phyloP scores from a whole-genome alignment of 140 eudicot species.

The Stevia rebaudiana region DNA sequence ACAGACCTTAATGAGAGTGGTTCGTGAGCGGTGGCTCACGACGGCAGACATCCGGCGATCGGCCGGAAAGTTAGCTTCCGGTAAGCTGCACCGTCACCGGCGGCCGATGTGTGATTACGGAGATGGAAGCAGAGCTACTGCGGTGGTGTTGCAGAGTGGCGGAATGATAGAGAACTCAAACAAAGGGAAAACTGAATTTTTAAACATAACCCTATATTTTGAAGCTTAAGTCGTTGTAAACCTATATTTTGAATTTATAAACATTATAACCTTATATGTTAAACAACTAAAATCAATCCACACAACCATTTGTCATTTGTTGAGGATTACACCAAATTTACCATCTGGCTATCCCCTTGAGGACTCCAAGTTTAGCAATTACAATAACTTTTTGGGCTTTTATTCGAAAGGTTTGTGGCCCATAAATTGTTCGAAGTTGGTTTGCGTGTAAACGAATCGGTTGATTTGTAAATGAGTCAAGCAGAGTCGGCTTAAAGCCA shows the following conservation, averaged over 20 bases:
- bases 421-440: too few relatives aligned
- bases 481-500: too few relatives aligned
- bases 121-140: constrained; percentile 19
- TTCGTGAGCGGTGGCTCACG: constrained; percentile 35
- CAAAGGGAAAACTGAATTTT: constrained; percentile 6
- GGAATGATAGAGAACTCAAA: constrained; percentile 19
- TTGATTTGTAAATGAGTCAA: too few relatives aligned
- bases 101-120: constrained; percentile 8
- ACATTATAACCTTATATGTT: neutral
- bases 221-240: neutral
- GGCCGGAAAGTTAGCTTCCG: constrained; percentile 20
- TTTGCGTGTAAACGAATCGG: too few relatives aligned
- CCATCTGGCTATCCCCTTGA: too few relatives aligned
- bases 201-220: constrained; percentile 3
- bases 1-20: constrained; percentile 38
- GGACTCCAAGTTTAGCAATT: too few relatives aligned
- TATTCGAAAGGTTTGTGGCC: too few relatives aligned
- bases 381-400: too few relatives aligned
- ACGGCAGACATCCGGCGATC: constrained; percentile 54
- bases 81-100: constrained; percentile 23
- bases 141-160: constrained; percentile 27
- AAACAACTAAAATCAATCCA: too few relatives aligned
- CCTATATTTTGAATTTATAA: neutral
- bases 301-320: too few relatives aligned
- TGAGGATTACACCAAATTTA: too few relatives aligned